Evolutionary conservation across 1,284 basidiomycete genomes (phyloP), one percentile per base, ranked within the genome.

Genomic region (Peniophora sp.): DNA sequence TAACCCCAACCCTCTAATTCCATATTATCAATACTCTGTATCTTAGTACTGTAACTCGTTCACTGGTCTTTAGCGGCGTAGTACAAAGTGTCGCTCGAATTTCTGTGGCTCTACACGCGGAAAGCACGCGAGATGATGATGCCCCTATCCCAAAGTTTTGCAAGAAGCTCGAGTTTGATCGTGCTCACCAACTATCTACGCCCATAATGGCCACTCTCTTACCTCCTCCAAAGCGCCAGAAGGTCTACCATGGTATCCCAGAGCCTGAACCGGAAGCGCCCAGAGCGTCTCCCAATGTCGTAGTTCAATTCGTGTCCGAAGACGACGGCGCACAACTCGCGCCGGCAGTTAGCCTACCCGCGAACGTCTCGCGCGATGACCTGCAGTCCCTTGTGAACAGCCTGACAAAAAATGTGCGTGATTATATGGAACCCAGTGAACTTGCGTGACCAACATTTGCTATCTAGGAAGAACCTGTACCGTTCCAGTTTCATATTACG

Each of bases 251-350:
- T 60, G 84, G 87, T 10, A 65, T 83, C 1, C 76, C 81, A 52
- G 78, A 81, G 55, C 85, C 85, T 47, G 77, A 73, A 43, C 76
- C 77, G 52, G 79, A 80, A 55, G 65, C 70, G 2, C 68, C 69
- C n/a, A 69, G 73, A 52, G 77, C 81, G 5, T 76, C 78, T 2
- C 77, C 79, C 1, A 86, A 85, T 55, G 70, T 97, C 53, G 79
- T 96, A 16, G 92, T 96, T 19, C 92, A 96, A 64, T 96, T 97
- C 65, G 85, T 92, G 38, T 87, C 87, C 16, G 89, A 93, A 56
- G 86, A 93, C 53, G 88, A 92, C 66, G 90, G 87, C 0, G 70
- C 75, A 54, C 71, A 82, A 12, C 74, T 97, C 20, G 92, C 92
- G 23, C 92, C 93, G 47, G 83, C 90, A 1, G 83, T 97, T 59